Evolutionary conservation across 225 moss, liverwort and hornwort genomes (phyloP).

Genomic region (Pleurozium schreberi): DNA sequence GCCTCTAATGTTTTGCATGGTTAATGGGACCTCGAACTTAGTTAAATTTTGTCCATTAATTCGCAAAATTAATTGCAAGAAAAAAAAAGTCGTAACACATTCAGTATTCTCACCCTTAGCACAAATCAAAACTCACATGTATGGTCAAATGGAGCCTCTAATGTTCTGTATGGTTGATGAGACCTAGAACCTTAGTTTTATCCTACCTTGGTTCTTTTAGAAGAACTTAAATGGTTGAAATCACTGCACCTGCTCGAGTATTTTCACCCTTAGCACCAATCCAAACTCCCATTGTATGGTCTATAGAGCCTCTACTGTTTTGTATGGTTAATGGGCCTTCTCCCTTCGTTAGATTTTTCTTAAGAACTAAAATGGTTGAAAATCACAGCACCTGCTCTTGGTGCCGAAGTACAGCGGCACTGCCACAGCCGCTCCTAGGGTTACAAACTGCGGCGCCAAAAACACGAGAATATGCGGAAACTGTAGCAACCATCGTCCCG

Average conservation of each 20-base stretch:
- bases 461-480: slow-evolving; percentile 12
- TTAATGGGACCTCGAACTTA: not conserved
- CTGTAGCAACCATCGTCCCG: slow-evolving; percentile 8
- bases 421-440: slow-evolving; percentile 18
- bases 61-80: not conserved
- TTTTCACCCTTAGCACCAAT: not conserved
- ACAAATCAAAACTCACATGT: not conserved
- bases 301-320: not conserved
- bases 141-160: not conserved
- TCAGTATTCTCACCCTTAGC: not conserved
- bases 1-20: not conserved
- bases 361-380: not conserved
- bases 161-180: not conserved
- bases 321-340: not conserved
- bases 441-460: slow-evolving; percentile 20
- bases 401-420: slow-evolving; percentile 27
- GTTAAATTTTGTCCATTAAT: not conserved
- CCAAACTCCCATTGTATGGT: not conserved
- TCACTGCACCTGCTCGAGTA: not conserved
- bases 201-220: not conserved
- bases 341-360: not conserved
- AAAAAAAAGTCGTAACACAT: not conserved
- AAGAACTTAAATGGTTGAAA: not conserved
- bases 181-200: not conserved
- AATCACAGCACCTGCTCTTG: not conserved